Base-by-base conservation (phyloP, 75 land plant species). In the Isoetes taiwanensis region DNA sequence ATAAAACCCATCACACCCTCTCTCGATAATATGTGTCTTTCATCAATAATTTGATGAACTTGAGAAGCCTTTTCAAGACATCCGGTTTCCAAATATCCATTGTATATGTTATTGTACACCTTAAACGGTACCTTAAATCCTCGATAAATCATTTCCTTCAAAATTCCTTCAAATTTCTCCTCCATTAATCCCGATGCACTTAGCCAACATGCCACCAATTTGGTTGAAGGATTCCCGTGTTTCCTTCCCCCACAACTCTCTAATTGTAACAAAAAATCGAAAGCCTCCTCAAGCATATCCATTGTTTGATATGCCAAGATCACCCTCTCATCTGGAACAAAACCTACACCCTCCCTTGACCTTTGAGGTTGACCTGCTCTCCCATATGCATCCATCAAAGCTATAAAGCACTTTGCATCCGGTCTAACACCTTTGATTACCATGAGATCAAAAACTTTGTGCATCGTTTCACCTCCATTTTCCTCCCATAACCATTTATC, bases 391-490 rank as follows among this genome's bases (percentile, higher is more conserved):
- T 87, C 83, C 57, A 91, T 55, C 1, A 91, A 70, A 9, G 90
- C 85, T 0, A 77, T 75, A 57, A 81, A 83, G 2, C 78, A 34
- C 46, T 59, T 79, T 6, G 34, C 57, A 56, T 83, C 81, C 37
- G 89, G 89, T 29, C 60, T 17, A 16, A 78, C 74, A 1, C 80
- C 78, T 14, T 82, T 81, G 42, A 78, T 56, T 40, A 83, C 88
- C 56, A 91, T 81, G 19, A 80, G 73, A 39, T 87, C 74, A 31
- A 83, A 91, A 9, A 87, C 94, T 80, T 54, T 91, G 89, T 25
- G 97, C 97, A 37, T 84, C 79, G 34, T n/a, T 48, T 50, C 23
- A 74, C 30, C 55, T 79, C 54, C 8, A 88, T 89, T 28, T 4
- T 25, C 34, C 46, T 70, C 25, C 85, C 85, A 64, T 81, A 84